Conservation (phyloP, 331 rosid genomes). For the Stylosanthes scabra region DNA sequence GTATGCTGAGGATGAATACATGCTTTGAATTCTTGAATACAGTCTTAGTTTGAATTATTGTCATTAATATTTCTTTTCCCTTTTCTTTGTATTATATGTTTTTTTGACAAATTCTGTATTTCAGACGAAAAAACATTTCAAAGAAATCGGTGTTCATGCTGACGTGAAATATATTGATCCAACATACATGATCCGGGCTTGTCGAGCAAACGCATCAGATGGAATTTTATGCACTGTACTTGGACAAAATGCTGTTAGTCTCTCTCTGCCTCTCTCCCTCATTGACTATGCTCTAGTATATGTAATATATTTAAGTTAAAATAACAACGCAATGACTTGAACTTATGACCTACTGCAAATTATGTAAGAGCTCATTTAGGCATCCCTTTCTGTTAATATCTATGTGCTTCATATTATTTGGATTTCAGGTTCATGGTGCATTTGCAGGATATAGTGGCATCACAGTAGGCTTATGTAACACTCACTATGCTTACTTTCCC, state of each 20-base stretch:
- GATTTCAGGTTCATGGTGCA: conserved; percentile 92
- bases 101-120: conserved; percentile 32
- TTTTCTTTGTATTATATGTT: neutral
- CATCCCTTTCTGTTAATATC: neutral
- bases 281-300: neutral
- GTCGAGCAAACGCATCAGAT: conserved; percentile 98
- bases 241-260: conserved; percentile 95
- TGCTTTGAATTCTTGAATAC: conserved; percentile 21
- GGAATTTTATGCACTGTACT: conserved; percentile 95
- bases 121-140: conserved; percentile 77
- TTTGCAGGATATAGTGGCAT: conserved; percentile 98
- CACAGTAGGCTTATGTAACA: conserved; percentile 92
- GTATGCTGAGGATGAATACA: conserved; percentile 2
- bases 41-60: neutral
- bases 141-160: conserved; percentile 76
- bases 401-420: conserved; percentile 21
- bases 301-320: neutral
- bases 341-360: neutral
- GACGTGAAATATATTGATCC: conserved; percentile 98
- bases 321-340: neutral
- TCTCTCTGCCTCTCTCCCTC: conserved; percentile 25
- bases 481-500: conserved; percentile 94
- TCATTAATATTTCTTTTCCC: neutral
- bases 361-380: conserved; percentile 4
- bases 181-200: conserved; percentile 95